Conservation (phyloP, 2,329 filamentous ascomycete species). For the Xylaria polymorpha region DNA sequence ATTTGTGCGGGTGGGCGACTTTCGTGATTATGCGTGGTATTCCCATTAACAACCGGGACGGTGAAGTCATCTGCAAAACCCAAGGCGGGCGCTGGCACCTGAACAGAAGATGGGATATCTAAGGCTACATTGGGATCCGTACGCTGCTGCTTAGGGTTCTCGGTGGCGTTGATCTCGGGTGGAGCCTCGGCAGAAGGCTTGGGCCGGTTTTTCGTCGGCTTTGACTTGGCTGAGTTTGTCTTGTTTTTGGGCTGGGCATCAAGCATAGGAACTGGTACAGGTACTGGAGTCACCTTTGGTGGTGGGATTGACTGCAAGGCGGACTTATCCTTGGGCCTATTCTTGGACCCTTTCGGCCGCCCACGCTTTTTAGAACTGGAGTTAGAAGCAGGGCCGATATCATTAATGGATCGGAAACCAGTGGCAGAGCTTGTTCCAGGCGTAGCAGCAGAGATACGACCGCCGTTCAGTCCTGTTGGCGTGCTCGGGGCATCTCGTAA, state of each 20-base stretch:
- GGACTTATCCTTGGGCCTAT: constrained; percentile 56
- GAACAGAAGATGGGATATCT: constrained; percentile 29
- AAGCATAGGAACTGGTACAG: constrained; percentile 47
- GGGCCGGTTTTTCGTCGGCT: constrained; percentile 54
- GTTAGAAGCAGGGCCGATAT: constrained; percentile 40
- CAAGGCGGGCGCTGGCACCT: constrained; percentile 28
- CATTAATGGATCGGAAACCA: constrained; percentile 50
- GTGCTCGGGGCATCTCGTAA: constrained; percentile 43
- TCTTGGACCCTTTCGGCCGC: constrained; percentile 65
- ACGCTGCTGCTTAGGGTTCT: constrained; percentile 28
- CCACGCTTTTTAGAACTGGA: constrained; percentile 56
- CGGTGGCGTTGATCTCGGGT: constrained; percentile 26
- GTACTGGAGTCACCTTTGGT: constrained; percentile 49
- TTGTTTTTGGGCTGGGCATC: constrained; percentile 48
- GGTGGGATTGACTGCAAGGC: constrained; percentile 40
- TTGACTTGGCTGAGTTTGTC: constrained; percentile 51
- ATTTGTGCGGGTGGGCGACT: constrained; percentile 22
- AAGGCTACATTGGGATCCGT: constrained; percentile 31
- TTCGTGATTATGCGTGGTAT: constrained; percentile 40
- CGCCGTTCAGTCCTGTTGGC: constrained; percentile 37
- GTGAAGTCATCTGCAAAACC: constrained; percentile 36
- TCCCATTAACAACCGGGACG: constrained; percentile 36
- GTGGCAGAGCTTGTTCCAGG: constrained; percentile 45
- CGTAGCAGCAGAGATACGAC: constrained; percentile 38
- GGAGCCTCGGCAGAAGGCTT: constrained; percentile 40